Base-by-base conservation (phyloP, 2,329 filamentous ascomycete genomes). In the Fusarium scirpi region DNA sequence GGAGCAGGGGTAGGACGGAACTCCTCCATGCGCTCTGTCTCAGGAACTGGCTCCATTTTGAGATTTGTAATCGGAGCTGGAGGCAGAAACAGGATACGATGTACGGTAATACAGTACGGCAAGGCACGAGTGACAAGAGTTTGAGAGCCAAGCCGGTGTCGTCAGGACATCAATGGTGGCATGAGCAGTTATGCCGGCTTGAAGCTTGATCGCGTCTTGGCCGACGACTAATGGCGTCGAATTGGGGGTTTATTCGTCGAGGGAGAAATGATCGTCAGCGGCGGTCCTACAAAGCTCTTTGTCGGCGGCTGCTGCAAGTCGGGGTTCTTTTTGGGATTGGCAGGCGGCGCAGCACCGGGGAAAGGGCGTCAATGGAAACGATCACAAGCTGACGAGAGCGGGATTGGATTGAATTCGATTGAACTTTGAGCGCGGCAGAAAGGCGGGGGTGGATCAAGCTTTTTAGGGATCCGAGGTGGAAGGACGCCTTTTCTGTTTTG, bases 21-120 rank as follows among this genome's bases (percentile, higher is more conserved):
- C 78, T 88, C 87, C 83, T 90, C 88, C 85, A 91, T 88, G 70
- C 88, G 85, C 82, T 91, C 87, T 52, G 89, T 89, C 82, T 91
- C 89, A 71, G 89, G 89, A 75, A 91, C 89, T 62, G 89, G 87
- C 80, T 91, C 89, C 89, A 91, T 91, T 73, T 74, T 79, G 78
- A 66, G 61, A 63, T 72, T 66, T 70, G 58, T 67, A 62, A 65
- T 67, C 65, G 60, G 41, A 43, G 24, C 52, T 65, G 62, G 67
- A 60, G 58, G 58, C 41, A 62, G 43, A 47, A 64, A 60, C 34
- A 58, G 30, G 57, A 62, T 62, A 62, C 38, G 60, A 62, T 62
- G 59, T 58, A 57, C 30, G 30, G 32, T 18, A 45, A 59, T 59
- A 65, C 53, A 25, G 41, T 29, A 62, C 58, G 25, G 52, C 62